These are phyloP conservation scores for Aspergillus sojae DNA, from an alignment of 2,329 filamentous ascomycete species.

Conservation along the genomic window DNA sequence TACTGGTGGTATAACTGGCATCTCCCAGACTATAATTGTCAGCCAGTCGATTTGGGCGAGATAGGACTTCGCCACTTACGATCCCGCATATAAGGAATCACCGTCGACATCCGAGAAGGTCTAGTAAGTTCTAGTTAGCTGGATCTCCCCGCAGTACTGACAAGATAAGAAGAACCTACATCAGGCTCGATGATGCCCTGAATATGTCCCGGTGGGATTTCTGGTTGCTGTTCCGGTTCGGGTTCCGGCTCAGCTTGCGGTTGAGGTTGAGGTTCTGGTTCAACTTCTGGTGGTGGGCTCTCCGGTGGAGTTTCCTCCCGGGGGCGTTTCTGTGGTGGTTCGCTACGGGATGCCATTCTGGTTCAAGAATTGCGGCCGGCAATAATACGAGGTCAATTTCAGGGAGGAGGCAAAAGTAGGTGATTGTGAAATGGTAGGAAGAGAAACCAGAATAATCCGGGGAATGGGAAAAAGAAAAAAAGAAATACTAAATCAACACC, in stretches of 20 bases:
- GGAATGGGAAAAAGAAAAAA: background rate
- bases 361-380: background rate
- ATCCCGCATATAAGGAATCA: constrained; percentile 2
- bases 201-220: background rate
- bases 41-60: background rate
- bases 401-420: background rate
- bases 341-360: background rate
- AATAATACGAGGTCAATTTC: background rate
- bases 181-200: background rate
- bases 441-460: background rate
- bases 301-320: background rate
- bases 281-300: background rate
- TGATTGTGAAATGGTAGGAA: background rate
- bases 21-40: constrained; percentile 1
- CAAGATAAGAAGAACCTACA: background rate
- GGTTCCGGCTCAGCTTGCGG: background rate
- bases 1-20: constrained; percentile 5
- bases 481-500: background rate
- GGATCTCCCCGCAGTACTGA: no score
- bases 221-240: background rate
- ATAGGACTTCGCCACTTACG: background rate
- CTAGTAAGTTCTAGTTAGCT: background rate
- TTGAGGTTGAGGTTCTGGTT: background rate
- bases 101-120: background rate
- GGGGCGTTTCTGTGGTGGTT: background rate